Base-by-base conservation (phyloP, 352 stramenopile species). In the Globisporangium cederbergense region DNA sequence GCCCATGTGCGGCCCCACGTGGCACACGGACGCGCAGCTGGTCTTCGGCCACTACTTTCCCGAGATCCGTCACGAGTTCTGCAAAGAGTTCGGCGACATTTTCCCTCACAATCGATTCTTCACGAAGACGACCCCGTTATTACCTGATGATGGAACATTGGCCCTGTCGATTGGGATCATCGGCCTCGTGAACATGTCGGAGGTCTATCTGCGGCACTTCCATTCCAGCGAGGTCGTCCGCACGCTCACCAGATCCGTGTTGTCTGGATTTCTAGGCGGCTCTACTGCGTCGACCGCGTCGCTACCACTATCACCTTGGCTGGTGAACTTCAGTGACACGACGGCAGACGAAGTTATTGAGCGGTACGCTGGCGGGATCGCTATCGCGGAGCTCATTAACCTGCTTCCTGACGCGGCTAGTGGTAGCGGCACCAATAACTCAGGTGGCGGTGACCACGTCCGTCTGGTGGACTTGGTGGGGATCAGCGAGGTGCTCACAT, bases 21-120 rank as follows among this genome's bases (percentile, higher is more conserved):
- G 61, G 62, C 25, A 63, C n/a, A 73, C 71, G 1, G n/a, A 60
- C 8, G 49, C 74, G 5, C 74, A 77, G 34, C 56, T 76, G 20
- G 52, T 78, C 11, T 81, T 81, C 52, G 74, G 74, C 6, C 73
- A 73, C 43, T 79, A 70, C 63, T 81, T 81, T 32, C 74, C 71
- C 13, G 28, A 14, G 16, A 76, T 81, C 36, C 62, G 28, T 14
- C 74, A 81, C 51, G 74, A 78, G 11, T 81, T 81, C 38, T 81
- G 74, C 18, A 60, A 63, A 7, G 71, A 81, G n/a, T 81, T 75
- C n/a, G 40, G 68, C 58, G 55, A 64, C 18, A 54, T 40, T 2
- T 81, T 81, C 56, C 64, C 71, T 25, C 62, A 46, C n/a, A 47
- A 74, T 36, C 74, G 74, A 18, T 81, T 78, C 49, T 81, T 78